phyloP scores from a whole-genome alignment of 2,329 filamentous ascomycete species.

The Plectosphaerella cucumerina region DNA sequence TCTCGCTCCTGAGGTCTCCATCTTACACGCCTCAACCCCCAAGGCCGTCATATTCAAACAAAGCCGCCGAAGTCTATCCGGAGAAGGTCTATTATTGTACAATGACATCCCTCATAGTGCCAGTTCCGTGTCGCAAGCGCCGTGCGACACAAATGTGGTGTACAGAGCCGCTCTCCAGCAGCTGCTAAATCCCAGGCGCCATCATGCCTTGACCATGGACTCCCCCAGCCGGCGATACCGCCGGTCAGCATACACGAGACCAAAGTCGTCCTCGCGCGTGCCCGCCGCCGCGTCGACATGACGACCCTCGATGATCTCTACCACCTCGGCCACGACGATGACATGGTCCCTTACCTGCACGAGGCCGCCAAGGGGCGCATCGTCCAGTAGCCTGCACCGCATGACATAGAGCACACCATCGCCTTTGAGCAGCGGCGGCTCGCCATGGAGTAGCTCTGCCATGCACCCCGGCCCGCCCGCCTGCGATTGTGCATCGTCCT shows the following conservation, averaged over 20 bases:
- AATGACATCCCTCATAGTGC: too few species aligned
- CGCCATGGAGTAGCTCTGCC: conserved; percentile 8
- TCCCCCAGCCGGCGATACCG: conserved; percentile 39
- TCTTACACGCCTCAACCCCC: too few species aligned
- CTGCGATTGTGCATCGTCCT: conserved; percentile 1
- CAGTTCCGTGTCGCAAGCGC: too few species aligned
- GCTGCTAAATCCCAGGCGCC: too few species aligned
- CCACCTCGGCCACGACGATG: conserved; percentile 47
- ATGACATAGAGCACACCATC: conserved; percentile 50
- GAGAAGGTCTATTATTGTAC: too few species aligned
- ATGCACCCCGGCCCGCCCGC: conserved; percentile 9
- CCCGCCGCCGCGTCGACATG: conserved; percentile 10
- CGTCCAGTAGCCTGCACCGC: conserved; percentile 35
- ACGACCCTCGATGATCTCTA: conserved; percentile 34
- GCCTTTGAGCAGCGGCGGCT: conserved; percentile 40
- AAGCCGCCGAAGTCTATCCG: too few species aligned
- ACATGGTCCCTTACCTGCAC: conserved; percentile 47
- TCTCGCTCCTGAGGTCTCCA: too few species aligned
- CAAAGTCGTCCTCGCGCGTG: conserved; percentile 28
- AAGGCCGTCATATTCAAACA: too few species aligned
- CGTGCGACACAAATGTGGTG: too few species aligned
- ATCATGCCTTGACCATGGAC: conserved; percentile 20
- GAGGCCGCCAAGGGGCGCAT: conserved; percentile 33
- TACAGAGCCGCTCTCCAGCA: too few species aligned
- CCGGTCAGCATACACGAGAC: conserved; percentile 45